Conservation (phyloP, 148 eudicot genomes). For the Spergularia marina region DNA sequence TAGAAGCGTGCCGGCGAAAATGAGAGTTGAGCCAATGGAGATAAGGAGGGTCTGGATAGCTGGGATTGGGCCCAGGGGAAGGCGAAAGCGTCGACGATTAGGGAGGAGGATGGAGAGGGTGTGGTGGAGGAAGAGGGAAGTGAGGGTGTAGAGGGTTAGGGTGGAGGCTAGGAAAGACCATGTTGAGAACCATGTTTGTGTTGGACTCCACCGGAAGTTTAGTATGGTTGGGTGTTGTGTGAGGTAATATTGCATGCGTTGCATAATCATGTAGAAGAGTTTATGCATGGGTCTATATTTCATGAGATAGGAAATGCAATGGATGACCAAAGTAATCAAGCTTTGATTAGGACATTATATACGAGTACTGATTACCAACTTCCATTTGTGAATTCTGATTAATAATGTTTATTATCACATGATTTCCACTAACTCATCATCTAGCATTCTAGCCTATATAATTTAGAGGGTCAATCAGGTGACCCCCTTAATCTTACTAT, state of each 20-base stretch:
- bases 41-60: conserved; percentile 45
- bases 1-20: conserved; percentile 40
- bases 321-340: too few species aligned
- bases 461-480: too few species aligned
- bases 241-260: conserved; percentile 30
- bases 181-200: conserved; percentile 47
- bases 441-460: too few species aligned
- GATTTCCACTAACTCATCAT: too few species aligned
- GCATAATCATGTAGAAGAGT: not conserved
- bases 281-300: too few species aligned
- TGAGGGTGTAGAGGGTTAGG: conserved; percentile 25
- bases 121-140: conserved; percentile 30
- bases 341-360: too few species aligned
- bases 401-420: too few species aligned
- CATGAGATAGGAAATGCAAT: too few species aligned
- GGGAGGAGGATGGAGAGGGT: conserved; percentile 21
- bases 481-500: too few species aligned
- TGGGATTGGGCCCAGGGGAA: conserved; percentile 34
- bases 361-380: too few species aligned
- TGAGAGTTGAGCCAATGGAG: conserved; percentile 31
- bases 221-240: conserved; percentile 43
- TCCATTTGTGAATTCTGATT: too few species aligned
- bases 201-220: conserved; percentile 47
- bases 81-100: conserved; percentile 14
- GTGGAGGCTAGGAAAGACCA: conserved; percentile 41